Conservation (phyloP, 1,284 basidiomycete species). For the Moniliella sp. region DNA sequence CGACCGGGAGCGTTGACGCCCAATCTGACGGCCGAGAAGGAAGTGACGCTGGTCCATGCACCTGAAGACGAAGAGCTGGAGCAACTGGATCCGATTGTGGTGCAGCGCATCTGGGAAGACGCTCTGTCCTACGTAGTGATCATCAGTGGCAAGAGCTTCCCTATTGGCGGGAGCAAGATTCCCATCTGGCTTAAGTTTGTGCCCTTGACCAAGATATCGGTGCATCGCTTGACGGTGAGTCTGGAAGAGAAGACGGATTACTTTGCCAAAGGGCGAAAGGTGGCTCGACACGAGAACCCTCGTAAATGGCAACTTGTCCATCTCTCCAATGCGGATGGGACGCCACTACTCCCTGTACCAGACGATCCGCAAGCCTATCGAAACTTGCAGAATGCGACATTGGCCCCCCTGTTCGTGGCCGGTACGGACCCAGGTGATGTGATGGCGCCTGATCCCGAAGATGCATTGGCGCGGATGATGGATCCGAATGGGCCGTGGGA, state of each 20-base stretch:
- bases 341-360: constrained; percentile 48
- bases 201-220: constrained; percentile 59
- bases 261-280: constrained; percentile 36
- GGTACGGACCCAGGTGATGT: too few species aligned
- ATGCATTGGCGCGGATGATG: constrained; percentile 32
- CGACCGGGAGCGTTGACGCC: constrained; percentile 59
- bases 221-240: constrained; percentile 54
- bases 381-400: too few species aligned
- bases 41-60: constrained; percentile 55
- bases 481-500: constrained; percentile 43
- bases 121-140: constrained; percentile 63
- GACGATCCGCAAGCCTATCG: constrained; percentile 38
- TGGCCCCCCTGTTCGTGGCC: too few species aligned
- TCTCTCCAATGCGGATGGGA: constrained; percentile 41
- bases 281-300: constrained; percentile 56
- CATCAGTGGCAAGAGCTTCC: constrained; percentile 45
- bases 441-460: too few species aligned
- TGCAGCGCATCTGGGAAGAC: constrained; percentile 77
- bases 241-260: constrained; percentile 50
- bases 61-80: constrained; percentile 43
- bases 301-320: constrained; percentile 49
- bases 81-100: constrained; percentile 56
- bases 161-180: constrained; percentile 56
- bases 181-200: constrained; percentile 61
- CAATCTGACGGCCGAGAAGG: constrained; percentile 50